These are phyloP conservation scores for Apiotrichum mycotoxinovorans DNA, from an alignment of 1,284 basidiomycete species.

Conservation along the genomic window DNA sequence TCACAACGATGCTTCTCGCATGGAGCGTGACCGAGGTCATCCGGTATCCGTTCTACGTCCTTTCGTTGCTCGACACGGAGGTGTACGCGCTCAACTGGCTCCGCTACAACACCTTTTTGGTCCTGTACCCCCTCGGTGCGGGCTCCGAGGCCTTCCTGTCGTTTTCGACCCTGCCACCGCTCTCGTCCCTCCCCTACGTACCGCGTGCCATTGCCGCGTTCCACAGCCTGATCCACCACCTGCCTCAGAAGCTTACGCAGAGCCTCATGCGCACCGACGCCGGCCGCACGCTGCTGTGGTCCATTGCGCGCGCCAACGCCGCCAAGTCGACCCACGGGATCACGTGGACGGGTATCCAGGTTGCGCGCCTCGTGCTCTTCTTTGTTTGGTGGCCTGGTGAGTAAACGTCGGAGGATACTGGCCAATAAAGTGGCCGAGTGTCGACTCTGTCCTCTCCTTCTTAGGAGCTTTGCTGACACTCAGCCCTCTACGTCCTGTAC, in stretches of 20 bases:
- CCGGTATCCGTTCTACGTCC: slow-evolving; percentile 86
- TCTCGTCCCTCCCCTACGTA: slow-evolving; percentile 44
- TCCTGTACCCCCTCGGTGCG: slow-evolving; percentile 90
- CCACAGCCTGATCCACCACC: slow-evolving; percentile 20
- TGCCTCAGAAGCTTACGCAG: slow-evolving; percentile 25
- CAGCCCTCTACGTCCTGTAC: slow-evolving; percentile 81
- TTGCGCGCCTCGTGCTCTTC: slow-evolving; percentile 65
- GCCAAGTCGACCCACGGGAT: background rate
- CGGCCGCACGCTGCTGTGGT: slow-evolving; percentile 35
- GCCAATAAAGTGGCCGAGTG: too few relatives aligned
- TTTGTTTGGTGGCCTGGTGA: slow-evolving; percentile 87
- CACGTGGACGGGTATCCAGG: slow-evolving; percentile 43
- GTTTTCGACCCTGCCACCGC: slow-evolving; percentile 68
- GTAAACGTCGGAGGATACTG: slow-evolving; percentile 29
- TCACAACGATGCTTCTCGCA: slow-evolving; percentile 86
- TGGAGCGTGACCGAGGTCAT: slow-evolving; percentile 92
- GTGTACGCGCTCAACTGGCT: slow-evolving; percentile 50
- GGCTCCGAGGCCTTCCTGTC: slow-evolving; percentile 83
- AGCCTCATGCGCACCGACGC: slow-evolving; percentile 25
- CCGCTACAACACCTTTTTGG: slow-evolving; percentile 85
- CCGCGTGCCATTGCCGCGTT: slow-evolving; percentile 21
- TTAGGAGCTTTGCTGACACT: background rate
- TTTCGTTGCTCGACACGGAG: slow-evolving; percentile 59
- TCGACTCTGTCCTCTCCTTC: background rate
- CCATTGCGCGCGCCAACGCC: slow-evolving; percentile 28